Percentiles rank a stretch among this genome's conserved stretches.
These are phyloP conservation scores for Pleurotus sapidus DNA, from an alignment of 768 basidiomycete genomes.

Conservation along the genomic window DNA sequence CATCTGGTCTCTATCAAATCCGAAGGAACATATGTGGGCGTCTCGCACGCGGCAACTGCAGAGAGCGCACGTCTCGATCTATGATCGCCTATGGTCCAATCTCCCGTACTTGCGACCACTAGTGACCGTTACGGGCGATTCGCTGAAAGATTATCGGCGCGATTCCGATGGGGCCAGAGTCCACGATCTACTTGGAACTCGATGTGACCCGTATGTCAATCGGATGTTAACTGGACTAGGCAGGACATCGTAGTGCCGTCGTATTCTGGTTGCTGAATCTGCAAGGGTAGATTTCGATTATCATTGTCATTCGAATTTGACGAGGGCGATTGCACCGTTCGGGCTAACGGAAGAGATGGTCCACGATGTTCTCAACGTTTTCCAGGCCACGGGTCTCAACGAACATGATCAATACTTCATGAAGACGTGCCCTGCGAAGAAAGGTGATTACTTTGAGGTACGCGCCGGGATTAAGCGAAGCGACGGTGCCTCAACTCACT, in stretches of 20 bases:
- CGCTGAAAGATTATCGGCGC: constrained; percentile 15
- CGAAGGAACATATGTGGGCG: constrained; percentile 17
- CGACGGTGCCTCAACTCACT: not conserved
- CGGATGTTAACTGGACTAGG: constrained; percentile 9
- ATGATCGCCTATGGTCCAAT: constrained; percentile 21
- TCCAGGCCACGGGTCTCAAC: constrained; percentile 20
- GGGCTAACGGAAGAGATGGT: constrained; percentile 18
- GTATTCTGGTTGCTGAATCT: constrained; percentile 7
- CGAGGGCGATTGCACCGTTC: constrained; percentile 16
- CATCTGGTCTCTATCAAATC: constrained; percentile 15
- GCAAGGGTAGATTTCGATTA: constrained; percentile 10
- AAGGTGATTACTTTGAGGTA: constrained; percentile 16
- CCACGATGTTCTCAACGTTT: constrained; percentile 21
- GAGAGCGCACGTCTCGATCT: constrained; percentile 17
- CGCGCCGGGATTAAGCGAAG: not conserved
- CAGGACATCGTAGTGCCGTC: not conserved
- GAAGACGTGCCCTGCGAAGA: constrained; percentile 19
- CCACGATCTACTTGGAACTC: constrained; percentile 21
- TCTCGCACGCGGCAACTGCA: constrained; percentile 19
- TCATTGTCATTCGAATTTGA: constrained; percentile 21
- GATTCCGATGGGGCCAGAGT: constrained; percentile 19
- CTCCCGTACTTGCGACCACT: constrained; percentile 19
- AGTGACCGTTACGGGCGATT: constrained; percentile 16
- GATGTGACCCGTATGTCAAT: constrained; percentile 22
- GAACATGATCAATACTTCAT: constrained; percentile 19